Evolutionary conservation across 2,329 filamentous ascomycete species (phyloP), one percentile per base, ranked within the genome.

Genomic region (Microdochium bolleyi): DNA sequence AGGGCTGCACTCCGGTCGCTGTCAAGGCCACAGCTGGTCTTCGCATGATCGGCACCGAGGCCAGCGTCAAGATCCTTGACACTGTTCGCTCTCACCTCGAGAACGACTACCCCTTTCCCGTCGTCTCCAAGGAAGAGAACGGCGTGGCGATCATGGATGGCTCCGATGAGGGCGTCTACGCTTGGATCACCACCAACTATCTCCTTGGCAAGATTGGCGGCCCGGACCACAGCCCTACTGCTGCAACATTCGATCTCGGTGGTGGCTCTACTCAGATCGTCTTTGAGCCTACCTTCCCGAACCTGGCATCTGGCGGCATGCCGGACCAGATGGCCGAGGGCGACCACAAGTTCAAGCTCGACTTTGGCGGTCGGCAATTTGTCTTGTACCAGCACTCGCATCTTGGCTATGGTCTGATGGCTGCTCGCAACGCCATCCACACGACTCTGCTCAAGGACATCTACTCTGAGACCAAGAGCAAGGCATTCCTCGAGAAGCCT

Each of bases 161-260:
- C 57, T 91, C 89, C 50, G 89, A 96, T 65, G 94, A 99, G 74
- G 94, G 94, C 67, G 92, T 99, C 27, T 99, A 95, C 67, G 95
- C 94, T 51, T 99, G 94, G 94, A 95, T 99, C 69, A 99, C 94
- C 7, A 94, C 91, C 60, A 99, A 99, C 78, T 99, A 99, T 72
- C 86, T 99, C 41, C 83, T 99, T 24, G 92, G 92, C 64, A 97
- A 97, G 75, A 97, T 99, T 70, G 94, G 94, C 55, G 88, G 89
- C 11, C 89, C 91, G 2, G 92, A 96, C 67, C 84, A 92, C 68
- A 90, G 83, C 57, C 88, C 90, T 50, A 97, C 94, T 1, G 95
- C 94, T 41, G 94, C 94, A 50, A 84, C 96, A 54, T 96, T 99
- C 64, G 94, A 99, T 67, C 86, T 99, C 49, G 94, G 94, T 57